Conservation (phyloP, 371 early-diverging fungal species). For the Zopfochytrium polystomum region DNA sequence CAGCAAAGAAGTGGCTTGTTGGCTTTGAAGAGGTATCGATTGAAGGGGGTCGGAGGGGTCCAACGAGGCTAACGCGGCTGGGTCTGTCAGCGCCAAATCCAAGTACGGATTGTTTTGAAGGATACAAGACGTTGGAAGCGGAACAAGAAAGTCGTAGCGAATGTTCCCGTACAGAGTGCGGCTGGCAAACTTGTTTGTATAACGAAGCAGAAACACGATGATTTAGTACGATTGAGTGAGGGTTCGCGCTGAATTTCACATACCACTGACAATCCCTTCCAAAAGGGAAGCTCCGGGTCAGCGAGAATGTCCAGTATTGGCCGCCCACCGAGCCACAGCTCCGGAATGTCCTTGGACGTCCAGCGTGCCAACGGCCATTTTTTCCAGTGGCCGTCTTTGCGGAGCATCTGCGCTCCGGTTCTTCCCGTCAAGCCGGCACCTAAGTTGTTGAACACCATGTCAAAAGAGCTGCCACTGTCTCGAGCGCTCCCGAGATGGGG, state of each 20-base stretch:
- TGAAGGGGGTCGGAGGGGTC: no score
- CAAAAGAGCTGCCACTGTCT: conserved; percentile 11
- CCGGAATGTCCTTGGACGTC: no score
- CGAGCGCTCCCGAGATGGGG: conserved; percentile 68
- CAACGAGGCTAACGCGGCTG: no score
- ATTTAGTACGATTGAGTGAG: no score
- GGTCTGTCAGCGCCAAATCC: no score
- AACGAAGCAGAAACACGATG: no score
- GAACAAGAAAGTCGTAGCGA: conserved; percentile 65
- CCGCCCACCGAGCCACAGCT: conserved; percentile 22
- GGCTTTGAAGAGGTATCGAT: no score
- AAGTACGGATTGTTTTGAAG: no score
- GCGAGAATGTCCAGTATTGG: conserved; percentile 61
- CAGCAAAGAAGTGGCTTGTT: no score
- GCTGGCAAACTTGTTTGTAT: conserved; percentile 51
- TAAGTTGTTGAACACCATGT: conserved; percentile 52
- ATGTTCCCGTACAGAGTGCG: conserved; percentile 65
- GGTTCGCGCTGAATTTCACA: no score
- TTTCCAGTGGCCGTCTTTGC: no score
- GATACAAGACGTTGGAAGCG: conserved; percentile 67
- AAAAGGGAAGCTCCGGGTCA: conserved; percentile 59
- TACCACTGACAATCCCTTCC: conserved; percentile 50
- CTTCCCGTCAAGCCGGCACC: conserved; percentile 20
- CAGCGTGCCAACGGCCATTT: no score
- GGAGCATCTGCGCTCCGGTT: conserved; percentile 38